These are phyloP conservation scores for Euphorbia corollata DNA, from an alignment of 441 rosid species.

Conservation along the genomic window DNA sequence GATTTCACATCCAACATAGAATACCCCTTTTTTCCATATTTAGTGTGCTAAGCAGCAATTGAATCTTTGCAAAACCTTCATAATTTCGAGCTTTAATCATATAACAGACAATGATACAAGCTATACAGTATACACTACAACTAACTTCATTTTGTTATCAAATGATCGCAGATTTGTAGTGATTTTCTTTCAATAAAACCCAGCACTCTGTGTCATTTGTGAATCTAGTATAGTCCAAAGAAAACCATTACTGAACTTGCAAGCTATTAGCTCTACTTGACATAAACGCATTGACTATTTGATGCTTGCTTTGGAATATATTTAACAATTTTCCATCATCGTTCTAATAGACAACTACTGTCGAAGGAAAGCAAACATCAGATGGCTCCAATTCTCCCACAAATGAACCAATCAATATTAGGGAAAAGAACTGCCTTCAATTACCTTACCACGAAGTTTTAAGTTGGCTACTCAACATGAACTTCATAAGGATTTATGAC, in stretches of 20 bases:
- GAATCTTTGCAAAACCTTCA: not conserved
- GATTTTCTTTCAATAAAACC: not conserved
- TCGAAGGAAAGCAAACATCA: not conserved
- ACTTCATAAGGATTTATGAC: not conserved
- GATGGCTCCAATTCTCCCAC: not conserved
- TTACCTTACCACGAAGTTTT: not conserved
- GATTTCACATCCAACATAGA: not conserved
- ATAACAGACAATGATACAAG: not conserved
- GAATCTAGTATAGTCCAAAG: not conserved
- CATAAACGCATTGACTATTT: no score
- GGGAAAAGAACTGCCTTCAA: constrained; percentile 1
- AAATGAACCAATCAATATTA: constrained; percentile 1
- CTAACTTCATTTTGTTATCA: not conserved
- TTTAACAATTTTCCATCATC: not conserved
- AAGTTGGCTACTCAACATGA: not conserved
- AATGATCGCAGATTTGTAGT: not conserved
- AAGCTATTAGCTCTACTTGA: no score
- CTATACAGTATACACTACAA: not conserved
- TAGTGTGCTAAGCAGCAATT: not conserved
- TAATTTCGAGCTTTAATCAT: not conserved
- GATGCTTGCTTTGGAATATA: not conserved
- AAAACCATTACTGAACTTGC: not conserved
- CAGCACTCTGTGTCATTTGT: not conserved
- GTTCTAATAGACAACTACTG: not conserved
- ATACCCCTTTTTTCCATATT: not conserved